These are phyloP conservation scores for Pezicula radicicola DNA, from an alignment of 2,329 filamentous ascomycete genomes.

Conservation along the genomic window DNA sequence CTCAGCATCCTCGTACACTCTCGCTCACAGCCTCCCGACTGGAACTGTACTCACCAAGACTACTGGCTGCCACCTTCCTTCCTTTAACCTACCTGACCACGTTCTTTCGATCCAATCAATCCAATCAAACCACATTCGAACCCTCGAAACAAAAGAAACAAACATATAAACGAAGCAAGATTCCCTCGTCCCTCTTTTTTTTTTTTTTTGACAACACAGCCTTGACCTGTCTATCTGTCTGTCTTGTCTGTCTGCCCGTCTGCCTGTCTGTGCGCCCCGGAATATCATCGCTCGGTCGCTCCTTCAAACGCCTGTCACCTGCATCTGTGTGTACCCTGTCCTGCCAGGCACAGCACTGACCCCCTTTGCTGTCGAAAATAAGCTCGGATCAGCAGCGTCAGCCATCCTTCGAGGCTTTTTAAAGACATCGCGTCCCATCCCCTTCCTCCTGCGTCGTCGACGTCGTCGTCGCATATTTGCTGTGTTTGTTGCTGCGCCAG, in stretches of 20 bases:
- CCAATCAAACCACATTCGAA: no score
- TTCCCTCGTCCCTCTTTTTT: neutral
- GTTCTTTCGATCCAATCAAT: no score
- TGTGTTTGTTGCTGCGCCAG: neutral
- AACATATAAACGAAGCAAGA: no score
- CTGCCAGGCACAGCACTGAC: neutral
- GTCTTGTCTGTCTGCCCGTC: no score
- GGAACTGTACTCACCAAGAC: no score
- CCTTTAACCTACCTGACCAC: no score
- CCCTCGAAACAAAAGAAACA: neutral
- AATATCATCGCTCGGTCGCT: neutral
- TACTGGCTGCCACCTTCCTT: no score
- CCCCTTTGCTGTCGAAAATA: neutral
- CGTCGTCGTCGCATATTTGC: neutral
- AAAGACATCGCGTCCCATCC: neutral
- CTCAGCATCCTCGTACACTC: no score
- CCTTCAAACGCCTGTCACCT: conserved; percentile 2
- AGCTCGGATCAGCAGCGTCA: neutral
- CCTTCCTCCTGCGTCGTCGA: neutral
- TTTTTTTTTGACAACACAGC: neutral
- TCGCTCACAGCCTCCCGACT: no score
- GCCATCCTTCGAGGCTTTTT: conserved; percentile 1
- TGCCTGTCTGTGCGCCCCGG: neutral
- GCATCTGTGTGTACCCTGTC: neutral
- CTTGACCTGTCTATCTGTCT: no score